A percentile compares a stretch with the other conserved stretches of the same genome.
Conservation (phyloP, 192 early-diverging fungal species). For the Coemansia sp. region DNA sequence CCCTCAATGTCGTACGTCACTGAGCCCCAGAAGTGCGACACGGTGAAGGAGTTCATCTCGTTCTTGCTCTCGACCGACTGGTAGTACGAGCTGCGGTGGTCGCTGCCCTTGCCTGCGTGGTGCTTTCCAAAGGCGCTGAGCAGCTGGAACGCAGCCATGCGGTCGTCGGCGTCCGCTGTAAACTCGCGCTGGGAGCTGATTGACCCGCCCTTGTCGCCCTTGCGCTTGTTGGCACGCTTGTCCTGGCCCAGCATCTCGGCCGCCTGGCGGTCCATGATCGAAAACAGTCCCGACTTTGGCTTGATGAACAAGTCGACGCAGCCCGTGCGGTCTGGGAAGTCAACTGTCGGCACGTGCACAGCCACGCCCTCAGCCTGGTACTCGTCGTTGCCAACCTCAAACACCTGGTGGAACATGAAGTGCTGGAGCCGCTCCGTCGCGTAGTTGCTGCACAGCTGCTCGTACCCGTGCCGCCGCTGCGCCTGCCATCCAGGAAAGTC, state of each 20-base stretch:
- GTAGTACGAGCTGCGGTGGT: slow-evolving; percentile 33
- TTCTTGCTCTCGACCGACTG: slow-evolving; percentile 48
- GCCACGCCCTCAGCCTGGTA: slow-evolving; percentile 62
- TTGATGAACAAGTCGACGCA: slow-evolving; percentile 73
- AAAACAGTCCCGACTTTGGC: slow-evolving; percentile 69
- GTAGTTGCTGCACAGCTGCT: slow-evolving; percentile 77
- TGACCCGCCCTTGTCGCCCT: slow-evolving; percentile 18
- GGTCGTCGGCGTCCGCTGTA: slow-evolving; percentile 27
- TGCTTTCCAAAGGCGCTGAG: slow-evolving; percentile 46
- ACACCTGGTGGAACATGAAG: slow-evolving; percentile 68
- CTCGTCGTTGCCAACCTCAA: slow-evolving; percentile 65
- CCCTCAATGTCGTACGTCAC: slow-evolving; percentile 76
- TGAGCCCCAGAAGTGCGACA: slow-evolving; percentile 51
- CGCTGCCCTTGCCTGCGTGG: slow-evolving; percentile 35
- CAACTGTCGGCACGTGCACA: slow-evolving; percentile 45
- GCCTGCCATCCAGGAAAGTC: slow-evolving; percentile 81
- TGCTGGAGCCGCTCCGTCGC: slow-evolving; percentile 86
- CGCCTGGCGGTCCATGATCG: slow-evolving; percentile 68
- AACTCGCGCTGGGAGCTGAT: slow-evolving; percentile 38
- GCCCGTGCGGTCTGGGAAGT: slow-evolving; percentile 62
- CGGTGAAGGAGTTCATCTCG: slow-evolving; percentile 50
- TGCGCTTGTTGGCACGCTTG: slow-evolving; percentile 1
- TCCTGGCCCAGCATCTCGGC: slow-evolving; percentile 40
- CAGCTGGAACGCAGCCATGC: slow-evolving; percentile 45
- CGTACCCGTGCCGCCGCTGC: slow-evolving; percentile 47